Evolutionary conservation across 306 rosid species (phyloP), one percentile per base, ranked within the genome.

Genomic region (Ceratonia siliqua): DNA sequence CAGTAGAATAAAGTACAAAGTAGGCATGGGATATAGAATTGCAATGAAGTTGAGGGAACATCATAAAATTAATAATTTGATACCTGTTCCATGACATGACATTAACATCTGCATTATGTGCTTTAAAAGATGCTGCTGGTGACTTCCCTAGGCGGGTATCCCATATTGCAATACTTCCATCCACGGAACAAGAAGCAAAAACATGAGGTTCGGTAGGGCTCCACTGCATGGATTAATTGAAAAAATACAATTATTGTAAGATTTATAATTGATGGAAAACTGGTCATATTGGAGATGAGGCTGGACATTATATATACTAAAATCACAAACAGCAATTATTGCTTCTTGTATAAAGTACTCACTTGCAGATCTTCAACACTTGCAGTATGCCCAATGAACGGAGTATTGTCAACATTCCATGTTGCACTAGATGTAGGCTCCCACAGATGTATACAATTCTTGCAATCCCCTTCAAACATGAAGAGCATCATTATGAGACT

Each of bases 71-170:
- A 61, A 59, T 33, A 25, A 35, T 52, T 30, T 33, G 67, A 42
- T 71, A 94, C 97, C 99, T 88, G 89, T 92, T 94, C 99, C 97
- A 92, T 20, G 99, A 94, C 30, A 94, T 83, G 70, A 94, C 99
- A 86, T 94, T 94, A 82, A 92, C 99, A 85, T 94, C 99, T 0
- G 95, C 92, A 38, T 87, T 82, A 69, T 92, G 99, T 6, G 98
- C 98, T 83, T 92, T 89, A 69, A 84, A 84, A 80, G 85, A 81
- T 2, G 74, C 55, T 45, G 76, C 82, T 21, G 52, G 89, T 61
- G 91, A 80, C 87, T 87, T 94, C 84, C 92, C 90, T 75, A 66
- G 17, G 39, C 96, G 99, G 38, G 77, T 81, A 68, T 94, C 99
- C 97, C 99, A 94, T 70, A 94, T 87, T 75, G 93, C 92, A 63